A percentile compares a stretch with the other conserved stretches of the same genome.
Evolutionary conservation across 2,329 filamentous ascomycete genomes (phyloP).

Genomic region (Rhytidhysteron rufulum): DNA sequence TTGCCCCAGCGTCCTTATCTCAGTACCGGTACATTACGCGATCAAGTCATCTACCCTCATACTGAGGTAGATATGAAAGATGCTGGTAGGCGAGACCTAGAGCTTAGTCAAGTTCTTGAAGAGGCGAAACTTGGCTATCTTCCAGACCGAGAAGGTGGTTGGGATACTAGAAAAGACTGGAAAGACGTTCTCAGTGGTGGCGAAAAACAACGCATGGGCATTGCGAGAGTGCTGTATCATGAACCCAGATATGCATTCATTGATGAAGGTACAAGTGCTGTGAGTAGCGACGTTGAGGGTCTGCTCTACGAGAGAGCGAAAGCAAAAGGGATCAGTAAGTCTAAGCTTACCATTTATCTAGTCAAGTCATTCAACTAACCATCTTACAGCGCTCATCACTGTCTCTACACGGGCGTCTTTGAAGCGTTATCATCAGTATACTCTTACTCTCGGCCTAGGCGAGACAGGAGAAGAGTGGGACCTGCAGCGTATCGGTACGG

Average conservation of each 20-base stretch:
- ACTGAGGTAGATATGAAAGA: conserved; percentile 91
- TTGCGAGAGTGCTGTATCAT: conserved; percentile 88
- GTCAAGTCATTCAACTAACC: conserved; percentile 1
- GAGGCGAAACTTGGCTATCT: conserved; percentile 85
- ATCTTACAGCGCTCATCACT: conserved; percentile 71
- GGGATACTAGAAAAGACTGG: conserved; percentile 97
- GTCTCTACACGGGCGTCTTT: conserved; percentile 91
- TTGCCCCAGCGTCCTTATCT: conserved; percentile 91
- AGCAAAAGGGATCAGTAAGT: conserved; percentile 83
- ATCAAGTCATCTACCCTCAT: conserved; percentile 97
- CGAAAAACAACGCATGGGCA: conserved; percentile 93
- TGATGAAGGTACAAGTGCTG: conserved; percentile 92
- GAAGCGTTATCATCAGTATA: conserved; percentile 93
- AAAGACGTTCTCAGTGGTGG: conserved; percentile 96
- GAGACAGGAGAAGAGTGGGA: conserved; percentile 84
- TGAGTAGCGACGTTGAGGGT: conserved; percentile 91
- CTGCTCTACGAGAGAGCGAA: conserved; percentile 91
- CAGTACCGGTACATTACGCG: conserved; percentile 84
- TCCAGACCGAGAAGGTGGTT: conserved; percentile 86
- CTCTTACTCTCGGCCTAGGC: conserved; percentile 78
- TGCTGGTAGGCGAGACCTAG: conserved; percentile 70
- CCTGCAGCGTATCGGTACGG: conserved; percentile 89
- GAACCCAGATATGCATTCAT: conserved; percentile 92
- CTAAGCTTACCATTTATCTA: neutral
- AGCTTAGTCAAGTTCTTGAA: conserved; percentile 74